These are phyloP conservation scores for Naganishia sp. DNA, from an alignment of 1,284 basidiomycete genomes.

Conservation along the genomic window DNA sequence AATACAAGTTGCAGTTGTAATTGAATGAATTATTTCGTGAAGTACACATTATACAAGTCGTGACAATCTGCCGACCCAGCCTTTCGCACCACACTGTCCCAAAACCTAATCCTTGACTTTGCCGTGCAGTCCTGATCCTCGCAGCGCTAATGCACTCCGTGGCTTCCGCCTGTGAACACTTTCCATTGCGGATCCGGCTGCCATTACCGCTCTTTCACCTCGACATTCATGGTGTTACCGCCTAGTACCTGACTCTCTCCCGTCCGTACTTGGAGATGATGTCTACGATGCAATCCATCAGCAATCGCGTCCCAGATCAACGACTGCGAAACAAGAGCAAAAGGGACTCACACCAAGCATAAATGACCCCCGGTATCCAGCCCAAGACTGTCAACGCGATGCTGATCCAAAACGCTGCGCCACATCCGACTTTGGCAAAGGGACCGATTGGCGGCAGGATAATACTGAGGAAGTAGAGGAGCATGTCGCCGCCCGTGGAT, in stretches of 20 bases:
- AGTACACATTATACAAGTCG: no score
- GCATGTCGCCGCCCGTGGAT: constrained; percentile 12
- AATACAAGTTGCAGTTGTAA: no score
- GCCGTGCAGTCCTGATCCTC: no score
- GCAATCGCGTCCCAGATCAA: neutral
- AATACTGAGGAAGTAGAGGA: constrained; percentile 25
- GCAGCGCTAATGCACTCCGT: no score
- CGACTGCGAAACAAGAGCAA: neutral
- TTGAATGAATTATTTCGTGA: no score
- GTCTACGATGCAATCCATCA: neutral
- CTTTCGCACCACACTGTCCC: no score
- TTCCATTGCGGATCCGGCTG: no score
- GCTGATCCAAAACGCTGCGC: constrained; percentile 18
- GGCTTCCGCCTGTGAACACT: no score
- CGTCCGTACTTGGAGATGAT: constrained; percentile 11
- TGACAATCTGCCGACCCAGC: no score
- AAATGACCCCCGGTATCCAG: constrained; percentile 23
- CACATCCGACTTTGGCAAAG: constrained; percentile 22
- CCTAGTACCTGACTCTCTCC: constrained; percentile 12
- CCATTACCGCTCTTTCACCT: no score
- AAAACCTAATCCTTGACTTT: no score
- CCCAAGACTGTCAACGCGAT: constrained; percentile 17
- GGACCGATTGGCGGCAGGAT: constrained; percentile 13
- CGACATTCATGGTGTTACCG: no score
- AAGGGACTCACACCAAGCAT: constrained; percentile 16